Evolutionary conservation across 2,329 filamentous ascomycete genomes (phyloP), one percentile per base, ranked within the genome.

Genomic region (Fusarium azukiicola): DNA sequence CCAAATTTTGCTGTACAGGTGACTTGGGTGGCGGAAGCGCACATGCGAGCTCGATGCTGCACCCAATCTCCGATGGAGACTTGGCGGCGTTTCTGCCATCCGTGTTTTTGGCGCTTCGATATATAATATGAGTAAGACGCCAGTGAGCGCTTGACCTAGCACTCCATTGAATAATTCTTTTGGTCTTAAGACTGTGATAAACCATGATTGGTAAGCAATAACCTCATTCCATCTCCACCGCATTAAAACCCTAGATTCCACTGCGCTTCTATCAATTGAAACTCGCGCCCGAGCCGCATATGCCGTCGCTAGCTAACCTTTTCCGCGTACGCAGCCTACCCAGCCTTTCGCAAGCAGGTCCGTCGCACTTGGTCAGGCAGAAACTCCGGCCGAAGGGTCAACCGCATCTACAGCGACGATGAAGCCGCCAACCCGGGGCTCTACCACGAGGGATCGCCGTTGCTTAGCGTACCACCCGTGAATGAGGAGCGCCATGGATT

Each of bases 151-250:
- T 71, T 71, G 56, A 67, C 56, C 56, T 27, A 49, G 54, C 49
- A 50, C 70, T 58, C 11, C 27, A 46, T 72, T 72, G 61, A 10
- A 72, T 58, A 72, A 58, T 72, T 67, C 49, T 67, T 72, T 67
- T 38, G 61, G 42, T n/a, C 44, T 67, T 61, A 47, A 67, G 52
- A 72, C 63, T 72, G 61, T 49, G 49, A 72, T 47, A 44, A 67
- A 67, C 70, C 44, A 72, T 72, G 70, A 72, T 72, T 72, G 70
- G 70, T 72, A 72, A 58, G 70, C 42, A 72, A 72, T 6, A 36
- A 52, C 42, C 27, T 58, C 61, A 72, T 72, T 58, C 61, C 63
- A 72, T 72, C 49, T 58, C 63, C 4, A 36, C 52, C 16, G 32
- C 32, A 46, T 38, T 71, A 56, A 71, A 71, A 56, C 68, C 68